Evolutionary conservation across 2,329 filamentous ascomycete species (phyloP).

Genomic region (Conoideocrella luteorostrata): DNA sequence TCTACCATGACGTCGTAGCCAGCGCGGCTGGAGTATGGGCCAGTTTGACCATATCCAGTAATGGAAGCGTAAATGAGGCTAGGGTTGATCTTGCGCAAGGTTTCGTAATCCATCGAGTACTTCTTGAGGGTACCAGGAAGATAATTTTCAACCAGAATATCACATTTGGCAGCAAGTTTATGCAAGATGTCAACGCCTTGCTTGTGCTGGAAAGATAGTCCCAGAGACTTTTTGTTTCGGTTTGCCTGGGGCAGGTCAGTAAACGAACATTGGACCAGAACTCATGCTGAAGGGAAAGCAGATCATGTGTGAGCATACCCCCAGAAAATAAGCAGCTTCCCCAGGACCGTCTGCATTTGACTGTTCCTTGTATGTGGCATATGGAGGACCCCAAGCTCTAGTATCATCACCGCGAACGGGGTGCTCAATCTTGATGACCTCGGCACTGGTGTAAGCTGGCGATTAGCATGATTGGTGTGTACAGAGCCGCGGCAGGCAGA

Average conservation of each 20-base stretch:
- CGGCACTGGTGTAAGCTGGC: constrained; percentile 53
- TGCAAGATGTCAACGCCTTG: constrained; percentile 83
- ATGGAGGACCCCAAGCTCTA: constrained; percentile 92
- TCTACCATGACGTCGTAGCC: constrained; percentile 99
- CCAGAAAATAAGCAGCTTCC: constrained; percentile 91
- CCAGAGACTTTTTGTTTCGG: constrained; percentile 93
- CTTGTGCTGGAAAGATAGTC: constrained; percentile 80
- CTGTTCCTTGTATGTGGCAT: constrained; percentile 66
- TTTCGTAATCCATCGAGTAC: constrained; percentile 84
- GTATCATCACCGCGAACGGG: constrained; percentile 89
- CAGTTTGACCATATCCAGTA: constrained; percentile 93
- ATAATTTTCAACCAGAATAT: constrained; percentile 96
- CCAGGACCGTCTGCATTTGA: constrained; percentile 62
- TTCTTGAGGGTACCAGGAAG: constrained; percentile 84
- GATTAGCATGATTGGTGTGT: background rate
- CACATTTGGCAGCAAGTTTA: constrained; percentile 73
- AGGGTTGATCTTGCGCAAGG: constrained; percentile 75
- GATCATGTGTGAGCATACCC: constrained; percentile 46
- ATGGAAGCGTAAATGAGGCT: constrained; percentile 89
- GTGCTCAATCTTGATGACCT: constrained; percentile 97
- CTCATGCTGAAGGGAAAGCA: background rate
- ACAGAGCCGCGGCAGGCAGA: background rate
- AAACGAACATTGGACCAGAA: background rate
- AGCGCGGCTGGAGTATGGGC: constrained; percentile 77
- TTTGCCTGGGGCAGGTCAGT: constrained; percentile 58